phyloP scores from a whole-genome alignment of 768 basidiomycete genomes.

The Paxillus ammoniavirescens region DNA sequence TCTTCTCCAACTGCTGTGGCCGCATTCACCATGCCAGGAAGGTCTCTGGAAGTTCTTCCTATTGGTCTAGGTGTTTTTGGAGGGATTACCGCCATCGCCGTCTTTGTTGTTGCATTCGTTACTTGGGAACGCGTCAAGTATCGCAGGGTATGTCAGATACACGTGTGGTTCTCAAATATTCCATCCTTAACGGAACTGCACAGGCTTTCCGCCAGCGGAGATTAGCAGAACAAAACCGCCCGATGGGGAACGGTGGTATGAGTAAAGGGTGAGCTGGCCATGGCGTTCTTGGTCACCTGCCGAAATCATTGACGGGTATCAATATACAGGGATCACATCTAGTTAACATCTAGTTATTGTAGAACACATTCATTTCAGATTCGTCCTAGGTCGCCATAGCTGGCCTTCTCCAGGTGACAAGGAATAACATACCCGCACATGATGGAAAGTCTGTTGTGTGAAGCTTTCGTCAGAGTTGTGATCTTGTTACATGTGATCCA shows the following conservation, averaged over 20 bases:
- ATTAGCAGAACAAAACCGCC: conserved; percentile 60
- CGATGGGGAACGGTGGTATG: conserved; percentile 62
- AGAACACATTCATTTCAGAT: background rate
- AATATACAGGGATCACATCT: background rate
- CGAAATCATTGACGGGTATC: background rate
- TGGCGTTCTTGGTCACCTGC: background rate
- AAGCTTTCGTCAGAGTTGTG: background rate
- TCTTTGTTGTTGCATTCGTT: conserved; percentile 80
- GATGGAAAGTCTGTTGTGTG: background rate
- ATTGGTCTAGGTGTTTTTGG: conserved; percentile 84
- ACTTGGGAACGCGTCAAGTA: conserved; percentile 87
- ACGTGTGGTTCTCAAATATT: conserved; percentile 3
- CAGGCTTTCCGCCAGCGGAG: conserved; percentile 76
- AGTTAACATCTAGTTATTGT: background rate
- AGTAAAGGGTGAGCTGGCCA: conserved; percentile 19
- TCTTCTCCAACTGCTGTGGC: conserved; percentile 29
- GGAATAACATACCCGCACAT: conserved; percentile 1
- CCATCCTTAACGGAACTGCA: conserved; percentile 3
- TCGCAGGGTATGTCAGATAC: conserved; percentile 58
- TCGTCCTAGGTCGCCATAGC: conserved; percentile 1
- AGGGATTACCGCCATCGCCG: conserved; percentile 79
- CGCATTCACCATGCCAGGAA: conserved; percentile 68
- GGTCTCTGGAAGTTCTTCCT: conserved; percentile 70
- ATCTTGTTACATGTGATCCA: background rate
- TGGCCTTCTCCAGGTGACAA: background rate